phyloP scores from a whole-genome alignment of 345 rosid genomes.

The Citrus medica region DNA sequence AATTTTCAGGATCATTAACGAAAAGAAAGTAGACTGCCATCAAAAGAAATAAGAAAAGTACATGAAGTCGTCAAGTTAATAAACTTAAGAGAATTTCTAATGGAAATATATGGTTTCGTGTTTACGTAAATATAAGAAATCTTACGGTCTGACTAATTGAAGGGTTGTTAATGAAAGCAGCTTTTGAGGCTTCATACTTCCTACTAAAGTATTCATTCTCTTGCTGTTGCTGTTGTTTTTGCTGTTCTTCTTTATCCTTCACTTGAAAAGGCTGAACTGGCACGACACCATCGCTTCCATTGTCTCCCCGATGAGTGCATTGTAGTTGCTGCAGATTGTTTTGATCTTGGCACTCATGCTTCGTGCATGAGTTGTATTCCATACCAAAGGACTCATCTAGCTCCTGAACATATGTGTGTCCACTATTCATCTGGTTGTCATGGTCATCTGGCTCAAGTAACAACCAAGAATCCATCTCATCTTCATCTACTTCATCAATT shows the following conservation, averaged over 20 bases:
- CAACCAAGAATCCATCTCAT: slow-evolving; percentile 80
- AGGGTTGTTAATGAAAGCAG: slow-evolving; percentile 38
- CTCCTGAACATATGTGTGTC: slow-evolving; percentile 49
- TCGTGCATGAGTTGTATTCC: slow-evolving; percentile 43
- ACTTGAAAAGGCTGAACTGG: slow-evolving; percentile 46
- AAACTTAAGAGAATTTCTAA: not conserved
- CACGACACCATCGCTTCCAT: slow-evolving; percentile 61
- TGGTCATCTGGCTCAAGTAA: slow-evolving; percentile 41
- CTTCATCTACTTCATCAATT: slow-evolving; percentile 29
- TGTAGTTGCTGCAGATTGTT: slow-evolving; percentile 34
- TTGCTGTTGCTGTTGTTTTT: slow-evolving; percentile 31
- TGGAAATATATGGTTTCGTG: not conserved
- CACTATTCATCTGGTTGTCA: slow-evolving; percentile 27
- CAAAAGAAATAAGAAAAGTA: not conserved
- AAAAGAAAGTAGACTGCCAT: not conserved
- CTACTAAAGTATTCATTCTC: slow-evolving; percentile 41
- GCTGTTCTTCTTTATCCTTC: slow-evolving; percentile 20
- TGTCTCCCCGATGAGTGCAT: slow-evolving; percentile 32
- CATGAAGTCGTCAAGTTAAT: not conserved
- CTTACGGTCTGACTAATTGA: slow-evolving; percentile 58
- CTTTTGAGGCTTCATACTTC: slow-evolving; percentile 43
- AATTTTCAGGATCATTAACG: not conserved
- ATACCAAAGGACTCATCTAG: slow-evolving; percentile 64
- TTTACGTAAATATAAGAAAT: not conserved
- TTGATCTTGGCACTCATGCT: slow-evolving; percentile 39